These are phyloP conservation scores for Durotheca rogersii DNA, from an alignment of 495 filamentous ascomycete genomes.

Conservation along the genomic window DNA sequence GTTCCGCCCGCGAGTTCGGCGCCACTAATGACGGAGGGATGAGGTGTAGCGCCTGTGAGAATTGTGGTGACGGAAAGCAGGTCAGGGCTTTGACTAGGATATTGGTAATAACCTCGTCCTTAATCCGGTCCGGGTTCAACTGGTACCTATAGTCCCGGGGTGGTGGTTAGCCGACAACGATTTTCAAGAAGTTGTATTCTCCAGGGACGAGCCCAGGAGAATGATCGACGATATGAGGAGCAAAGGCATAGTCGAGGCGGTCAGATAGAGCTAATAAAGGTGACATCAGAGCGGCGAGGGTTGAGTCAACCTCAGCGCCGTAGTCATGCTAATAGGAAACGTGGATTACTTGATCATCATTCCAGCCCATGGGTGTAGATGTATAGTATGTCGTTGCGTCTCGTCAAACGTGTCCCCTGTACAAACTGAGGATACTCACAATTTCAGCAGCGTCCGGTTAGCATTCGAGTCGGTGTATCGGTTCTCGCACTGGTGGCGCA, in stretches of 20 bases:
- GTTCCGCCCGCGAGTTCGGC: conserved; percentile 53
- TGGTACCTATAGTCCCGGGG: conserved; percentile 70
- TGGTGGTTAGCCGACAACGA: conserved; percentile 9
- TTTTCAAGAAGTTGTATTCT: neutral
- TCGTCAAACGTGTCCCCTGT: conserved; percentile 2
- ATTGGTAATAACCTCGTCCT: conserved; percentile 95
- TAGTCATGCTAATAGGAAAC: conserved; percentile 98
- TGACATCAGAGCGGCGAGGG: conserved; percentile 49
- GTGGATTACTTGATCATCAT: conserved; percentile 76
- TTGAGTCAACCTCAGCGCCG: conserved; percentile 47
- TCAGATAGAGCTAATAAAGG: conserved; percentile 69
- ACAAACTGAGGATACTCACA: conserved; percentile 64
- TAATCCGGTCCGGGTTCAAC: conserved; percentile 98
- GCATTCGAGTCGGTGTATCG: conserved; percentile 93
- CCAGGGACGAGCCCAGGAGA: too few relatives aligned
- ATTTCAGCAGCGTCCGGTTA: conserved; percentile 92
- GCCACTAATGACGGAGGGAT: conserved; percentile 59
- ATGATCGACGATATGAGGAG: neutral
- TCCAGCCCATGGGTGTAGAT: too few relatives aligned
- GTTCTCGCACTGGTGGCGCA: conserved; percentile 91
- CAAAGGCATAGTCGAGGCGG: conserved; percentile 26
- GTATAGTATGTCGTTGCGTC: too few relatives aligned
- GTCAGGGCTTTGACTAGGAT: conserved; percentile 97
- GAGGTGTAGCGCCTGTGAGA: conserved; percentile 88
- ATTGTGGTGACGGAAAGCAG: conserved; percentile 95